These are phyloP conservation scores for Cicer yamashitae DNA, from an alignment of 306 rosid genomes.

Conservation along the genomic window DNA sequence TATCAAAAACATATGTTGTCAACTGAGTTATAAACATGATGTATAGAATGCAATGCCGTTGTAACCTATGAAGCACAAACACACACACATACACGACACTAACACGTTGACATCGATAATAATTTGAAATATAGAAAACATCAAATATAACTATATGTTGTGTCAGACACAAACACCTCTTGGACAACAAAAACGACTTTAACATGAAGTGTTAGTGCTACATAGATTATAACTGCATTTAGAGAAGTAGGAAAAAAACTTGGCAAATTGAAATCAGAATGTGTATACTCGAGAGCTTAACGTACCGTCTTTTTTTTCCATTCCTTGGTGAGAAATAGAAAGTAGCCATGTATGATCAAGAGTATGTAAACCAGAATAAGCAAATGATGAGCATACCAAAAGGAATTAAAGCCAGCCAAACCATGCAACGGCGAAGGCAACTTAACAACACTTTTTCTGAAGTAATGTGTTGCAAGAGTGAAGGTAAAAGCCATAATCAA, in stretches of 20 bases:
- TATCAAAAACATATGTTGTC: conserved; percentile 26
- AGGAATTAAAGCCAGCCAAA: conserved; percentile 85
- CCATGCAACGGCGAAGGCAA: conserved; percentile 64
- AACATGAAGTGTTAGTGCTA: too few species aligned
- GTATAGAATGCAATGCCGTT: conserved; percentile 6
- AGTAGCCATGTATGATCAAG: conserved; percentile 74
- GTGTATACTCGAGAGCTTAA: background rate
- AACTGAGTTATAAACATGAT: conserved; percentile 9
- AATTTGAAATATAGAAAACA: too few species aligned
- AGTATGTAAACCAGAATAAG: conserved; percentile 68
- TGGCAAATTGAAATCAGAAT: conserved; percentile 26
- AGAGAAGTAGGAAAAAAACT: conserved; percentile 5
- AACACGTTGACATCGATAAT: too few species aligned
- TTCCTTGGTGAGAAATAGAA: conserved; percentile 57
- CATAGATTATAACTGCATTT: too few species aligned
- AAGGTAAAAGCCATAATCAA: conserved; percentile 72
- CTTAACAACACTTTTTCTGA: conserved; percentile 63
- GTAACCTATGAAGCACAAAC: background rate
- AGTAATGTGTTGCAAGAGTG: conserved; percentile 74
- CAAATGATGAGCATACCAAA: conserved; percentile 97
- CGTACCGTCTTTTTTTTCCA: conserved; percentile 81
- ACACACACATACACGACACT: too few species aligned
- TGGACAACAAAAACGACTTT: too few species aligned
- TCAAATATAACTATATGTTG: too few species aligned
- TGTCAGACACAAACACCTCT: too few species aligned